Evolutionary conservation across 495 filamentous ascomycete species (phyloP), one percentile per base, ranked within the genome.

Genomic region (Penicillium coffeae): DNA sequence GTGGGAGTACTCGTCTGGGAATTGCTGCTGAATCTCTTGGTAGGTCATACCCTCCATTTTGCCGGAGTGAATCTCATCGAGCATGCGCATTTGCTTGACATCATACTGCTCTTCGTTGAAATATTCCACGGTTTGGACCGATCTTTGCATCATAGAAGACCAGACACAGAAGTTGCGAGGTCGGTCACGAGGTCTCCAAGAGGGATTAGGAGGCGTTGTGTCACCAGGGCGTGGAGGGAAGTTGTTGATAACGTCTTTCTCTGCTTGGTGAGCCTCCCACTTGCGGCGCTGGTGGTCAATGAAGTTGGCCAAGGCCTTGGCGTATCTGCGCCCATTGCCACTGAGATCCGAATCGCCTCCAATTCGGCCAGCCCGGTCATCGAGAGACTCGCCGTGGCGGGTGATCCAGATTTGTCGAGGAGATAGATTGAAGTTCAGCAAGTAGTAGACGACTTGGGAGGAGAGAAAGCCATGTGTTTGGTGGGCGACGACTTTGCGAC

Each of bases 51-150:
- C 91, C 66, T 98, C 93, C 74, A 95, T 93, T 33, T 76, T 77
- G 13, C 93, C 93, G 1, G 92, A 87, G 59, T 96, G 88, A 33
- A 98, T 84, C 62, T 98, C 93, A 58, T 98, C 94, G 13, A 98
- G 81, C 90, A 96, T 96, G 56, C 88, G 88, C 89, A 95, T 96
- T 56, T 94, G 83, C 73, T 98, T 98, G 58, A 92, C 82, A 53
- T 97, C 93, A 60, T 89, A 98, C 19, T 96, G 89, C n/a, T 98
- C 93, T 51, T 97, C 93, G 45, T 89, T 86, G 66, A 97, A 98
- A 60, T 84, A 82, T 44, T 90, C 79, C 0, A 87, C 89, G 1
- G 90, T 91, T 56, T 94, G 78, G 39, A 92, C 78, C 42, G 86
- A 87, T 38, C 93, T 84, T 56, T 87, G 84, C 55, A 98, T 81